Percentiles rank a stretch among this genome's conserved stretches.
These are phyloP conservation scores for Globisporangium polare DNA, from an alignment of 352 stramenopile genomes.

Conservation along the genomic window DNA sequence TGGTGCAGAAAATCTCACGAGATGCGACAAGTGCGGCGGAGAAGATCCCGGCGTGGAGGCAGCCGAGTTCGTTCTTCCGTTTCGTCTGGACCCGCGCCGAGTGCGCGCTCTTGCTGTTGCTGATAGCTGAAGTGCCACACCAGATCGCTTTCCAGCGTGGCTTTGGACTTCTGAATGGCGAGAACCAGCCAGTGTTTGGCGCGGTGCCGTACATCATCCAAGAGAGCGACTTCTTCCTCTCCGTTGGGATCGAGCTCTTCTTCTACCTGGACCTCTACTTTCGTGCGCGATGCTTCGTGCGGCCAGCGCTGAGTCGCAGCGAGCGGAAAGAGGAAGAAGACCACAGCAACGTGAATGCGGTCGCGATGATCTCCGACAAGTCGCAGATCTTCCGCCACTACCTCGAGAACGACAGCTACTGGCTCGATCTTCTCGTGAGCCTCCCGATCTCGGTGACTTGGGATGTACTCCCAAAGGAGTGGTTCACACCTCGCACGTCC, in stretches of 20 bases:
- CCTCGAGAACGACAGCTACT: conserved; percentile 32
- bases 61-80: conserved; percentile 28
- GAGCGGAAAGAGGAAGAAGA: conserved; percentile 17
- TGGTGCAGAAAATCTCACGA: conserved; percentile 17
- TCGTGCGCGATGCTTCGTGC: conserved; percentile 38
- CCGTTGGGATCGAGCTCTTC: conserved; percentile 47
- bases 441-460: conserved; percentile 47
- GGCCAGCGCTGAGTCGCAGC: conserved; percentile 16
- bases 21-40: conserved; percentile 1
- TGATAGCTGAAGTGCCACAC: conserved; percentile 40
- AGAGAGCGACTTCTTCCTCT: conserved; percentile 25
- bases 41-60: conserved; percentile 20
- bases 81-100: conserved; percentile 25
- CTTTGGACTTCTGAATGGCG: conserved; percentile 37
- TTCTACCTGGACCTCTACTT: conserved; percentile 55
- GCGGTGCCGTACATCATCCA: conserved; percentile 37
- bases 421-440: conserved; percentile 28
- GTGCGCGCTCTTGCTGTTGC: conserved; percentile 27
- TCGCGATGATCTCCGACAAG: conserved; percentile 13
- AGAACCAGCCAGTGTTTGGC: conserved; percentile 11
- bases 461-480: conserved; percentile 51
- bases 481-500: conserved; percentile 21
- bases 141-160: conserved; percentile 44
- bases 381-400: conserved; percentile 35
- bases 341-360: conserved; percentile 11